These are phyloP conservation scores for Pichia ethanolica DNA, from an alignment of 805 yeast species.

Conservation along the genomic window DNA sequence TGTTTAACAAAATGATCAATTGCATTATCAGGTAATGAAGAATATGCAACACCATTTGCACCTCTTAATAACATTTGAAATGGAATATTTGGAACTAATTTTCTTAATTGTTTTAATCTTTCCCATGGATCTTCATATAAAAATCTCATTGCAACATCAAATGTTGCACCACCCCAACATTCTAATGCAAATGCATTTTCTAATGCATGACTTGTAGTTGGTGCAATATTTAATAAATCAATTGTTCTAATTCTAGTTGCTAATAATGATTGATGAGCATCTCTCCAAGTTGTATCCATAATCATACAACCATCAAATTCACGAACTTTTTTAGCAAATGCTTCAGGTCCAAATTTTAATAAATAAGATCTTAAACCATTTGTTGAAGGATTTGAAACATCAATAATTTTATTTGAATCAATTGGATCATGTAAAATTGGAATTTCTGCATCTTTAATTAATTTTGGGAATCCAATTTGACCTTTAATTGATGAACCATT, in stretches of 20 bases:
- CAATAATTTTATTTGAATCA: constrained; percentile 52
- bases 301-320: constrained; percentile 76
- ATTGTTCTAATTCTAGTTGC: constrained; percentile 97
- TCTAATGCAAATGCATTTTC: constrained; percentile 90
- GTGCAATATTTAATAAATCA: constrained; percentile 87
- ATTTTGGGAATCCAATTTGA: constrained; percentile 87
- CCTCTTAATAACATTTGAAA: constrained; percentile 99
- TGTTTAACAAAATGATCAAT: constrained; percentile 93
- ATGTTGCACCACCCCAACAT: constrained; percentile 99
- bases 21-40: constrained; percentile 96
- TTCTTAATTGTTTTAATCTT: constrained; percentile 80
- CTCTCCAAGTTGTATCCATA: constrained; percentile 99
- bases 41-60: constrained; percentile 98
- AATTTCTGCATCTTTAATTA: constrained; percentile 63
- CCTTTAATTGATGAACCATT: constrained; percentile 96
- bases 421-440: constrained; percentile 62
- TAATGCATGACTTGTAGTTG: constrained; percentile 85
- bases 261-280: constrained; percentile 94
- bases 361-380: constrained; percentile 91
- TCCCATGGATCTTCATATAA: constrained; percentile 99
- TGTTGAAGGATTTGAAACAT: constrained; percentile 45
- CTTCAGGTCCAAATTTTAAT: constrained; percentile 79
- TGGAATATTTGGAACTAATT: constrained; percentile 93
- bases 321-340: constrained; percentile 84
- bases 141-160: constrained; percentile 98